Percentiles rank a stretch among this genome's conserved stretches.
phyloP scores from a whole-genome alignment of 73 alveolate genomes.

The Uronychia binucleata region DNA sequence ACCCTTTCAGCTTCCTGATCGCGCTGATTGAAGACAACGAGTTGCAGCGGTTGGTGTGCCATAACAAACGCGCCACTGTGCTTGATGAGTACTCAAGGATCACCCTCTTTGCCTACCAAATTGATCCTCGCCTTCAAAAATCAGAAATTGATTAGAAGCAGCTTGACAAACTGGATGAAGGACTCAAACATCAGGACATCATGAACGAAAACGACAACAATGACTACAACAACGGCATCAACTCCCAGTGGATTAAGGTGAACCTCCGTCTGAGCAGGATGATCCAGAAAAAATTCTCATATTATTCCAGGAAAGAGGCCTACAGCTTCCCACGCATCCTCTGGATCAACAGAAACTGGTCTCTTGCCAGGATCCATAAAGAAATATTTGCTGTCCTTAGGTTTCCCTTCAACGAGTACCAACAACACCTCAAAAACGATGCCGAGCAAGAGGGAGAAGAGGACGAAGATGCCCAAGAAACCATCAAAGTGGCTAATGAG shows the following conservation, averaged over 20 bases:
- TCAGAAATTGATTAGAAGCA: neutral
- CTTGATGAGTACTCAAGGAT: constrained; percentile 8
- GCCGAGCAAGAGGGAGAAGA: neutral
- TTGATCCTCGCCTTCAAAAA: constrained; percentile 44
- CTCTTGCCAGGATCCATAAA: constrained; percentile 8
- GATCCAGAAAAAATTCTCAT: neutral
- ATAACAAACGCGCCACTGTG: constrained; percentile 3
- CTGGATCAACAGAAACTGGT: constrained; percentile 17
- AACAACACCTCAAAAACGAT: neutral
- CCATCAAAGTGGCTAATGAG: neutral
- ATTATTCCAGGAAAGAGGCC: constrained; percentile 16
- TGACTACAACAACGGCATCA: constrained; percentile 6
- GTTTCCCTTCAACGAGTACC: constrained; percentile 5
- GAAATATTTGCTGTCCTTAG: constrained; percentile 1
- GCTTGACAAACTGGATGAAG: neutral
- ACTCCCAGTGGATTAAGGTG: constrained; percentile 21
- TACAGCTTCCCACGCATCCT: constrained; percentile 31
- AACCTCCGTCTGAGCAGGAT: constrained; percentile 11
- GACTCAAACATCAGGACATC: constrained; percentile 23
- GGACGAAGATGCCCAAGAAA: too few relatives aligned
- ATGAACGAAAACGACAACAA: constrained; percentile 31
- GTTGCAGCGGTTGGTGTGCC: constrained; percentile 15
- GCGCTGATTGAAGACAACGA: constrained; percentile 32
- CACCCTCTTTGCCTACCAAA: constrained; percentile 54
- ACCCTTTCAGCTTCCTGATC: constrained; percentile 43